A percentile compares a stretch with the other conserved stretches of the same genome.
phyloP scores from a whole-genome alignment of 208 protist genomes.

The Leptomonas pyrrhocoris region DNA sequence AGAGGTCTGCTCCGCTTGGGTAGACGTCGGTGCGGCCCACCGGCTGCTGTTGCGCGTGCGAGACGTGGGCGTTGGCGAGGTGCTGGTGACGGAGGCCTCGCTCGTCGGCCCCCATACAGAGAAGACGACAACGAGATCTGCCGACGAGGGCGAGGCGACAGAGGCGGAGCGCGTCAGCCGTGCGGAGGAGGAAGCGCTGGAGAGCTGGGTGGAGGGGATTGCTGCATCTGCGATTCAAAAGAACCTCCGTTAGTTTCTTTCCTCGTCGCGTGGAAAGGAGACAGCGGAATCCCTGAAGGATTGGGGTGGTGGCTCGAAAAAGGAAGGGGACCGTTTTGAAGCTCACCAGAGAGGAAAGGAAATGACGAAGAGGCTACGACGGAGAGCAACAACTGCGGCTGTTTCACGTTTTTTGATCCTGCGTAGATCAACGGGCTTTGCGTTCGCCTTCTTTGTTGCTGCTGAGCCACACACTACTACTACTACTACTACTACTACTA shows the following conservation, averaged over 20 bases:
- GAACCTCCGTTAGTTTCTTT: constrained; percentile 1
- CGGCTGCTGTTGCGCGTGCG: constrained; percentile 42
- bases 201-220: constrained; percentile 42
- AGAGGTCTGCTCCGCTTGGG: constrained; percentile 59
- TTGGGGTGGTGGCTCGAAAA: background rate
- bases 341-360: no score
- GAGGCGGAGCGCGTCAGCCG: background rate
- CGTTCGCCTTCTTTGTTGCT: no score
- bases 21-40: constrained; percentile 33
- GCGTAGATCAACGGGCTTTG: no score
- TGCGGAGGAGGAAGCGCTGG: constrained; percentile 31
- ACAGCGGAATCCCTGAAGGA: background rate
- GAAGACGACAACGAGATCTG: background rate
- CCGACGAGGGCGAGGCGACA: background rate
- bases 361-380: no score
- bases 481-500: no score
- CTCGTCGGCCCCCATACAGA: constrained; percentile 23
- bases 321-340: no score
- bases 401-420: no score
- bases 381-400: no score
- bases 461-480: no score
- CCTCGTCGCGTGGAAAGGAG: background rate
- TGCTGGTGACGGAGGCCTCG: constrained; percentile 60
- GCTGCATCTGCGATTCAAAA: constrained; percentile 16
- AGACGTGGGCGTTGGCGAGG: constrained; percentile 59